phyloP scores from a whole-genome alignment of 1,284 basidiomycete species.

The Marasmius oreades region DNA sequence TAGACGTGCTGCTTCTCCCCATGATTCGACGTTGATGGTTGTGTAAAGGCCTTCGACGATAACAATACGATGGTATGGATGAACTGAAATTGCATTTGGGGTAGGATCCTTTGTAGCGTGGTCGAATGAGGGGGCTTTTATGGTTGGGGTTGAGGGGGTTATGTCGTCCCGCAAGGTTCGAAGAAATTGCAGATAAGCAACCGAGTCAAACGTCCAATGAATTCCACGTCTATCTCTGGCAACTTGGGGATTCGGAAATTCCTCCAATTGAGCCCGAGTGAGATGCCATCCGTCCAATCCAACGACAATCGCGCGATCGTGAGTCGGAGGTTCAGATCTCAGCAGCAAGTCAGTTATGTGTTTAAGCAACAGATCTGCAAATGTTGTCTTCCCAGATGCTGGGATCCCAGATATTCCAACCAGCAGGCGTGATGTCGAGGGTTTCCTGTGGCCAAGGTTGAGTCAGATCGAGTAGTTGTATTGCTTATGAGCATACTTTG shows the following conservation, averaged over 20 bases:
- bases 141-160: conserved; percentile 23
- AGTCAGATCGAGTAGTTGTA: background rate
- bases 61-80: conserved; percentile 67
- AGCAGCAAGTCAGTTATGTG: conserved; percentile 41
- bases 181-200: conserved; percentile 65
- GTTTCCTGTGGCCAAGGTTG: conserved; percentile 33
- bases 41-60: conserved; percentile 86
- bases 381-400: conserved; percentile 79
- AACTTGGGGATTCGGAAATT: conserved; percentile 64
- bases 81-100: conserved; percentile 52
- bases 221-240: conserved; percentile 66
- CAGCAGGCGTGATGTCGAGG: conserved; percentile 53
- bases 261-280: conserved; percentile 62
- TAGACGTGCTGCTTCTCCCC: conserved; percentile 62
- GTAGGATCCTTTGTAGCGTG: conserved; percentile 66
- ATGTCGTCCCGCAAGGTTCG: conserved; percentile 43
- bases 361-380: conserved; percentile 55
- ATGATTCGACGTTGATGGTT: conserved; percentile 68
- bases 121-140: conserved; percentile 76
- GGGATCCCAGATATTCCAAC: conserved; percentile 80
- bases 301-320: conserved; percentile 35
- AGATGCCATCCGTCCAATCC: conserved; percentile 88
- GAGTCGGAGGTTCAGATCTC: conserved; percentile 1
- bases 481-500: conserved; percentile 26
- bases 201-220: conserved; percentile 73